Conservation (phyloP, 2,329 filamentous ascomycete genomes). For the Cadophora malorum region DNA sequence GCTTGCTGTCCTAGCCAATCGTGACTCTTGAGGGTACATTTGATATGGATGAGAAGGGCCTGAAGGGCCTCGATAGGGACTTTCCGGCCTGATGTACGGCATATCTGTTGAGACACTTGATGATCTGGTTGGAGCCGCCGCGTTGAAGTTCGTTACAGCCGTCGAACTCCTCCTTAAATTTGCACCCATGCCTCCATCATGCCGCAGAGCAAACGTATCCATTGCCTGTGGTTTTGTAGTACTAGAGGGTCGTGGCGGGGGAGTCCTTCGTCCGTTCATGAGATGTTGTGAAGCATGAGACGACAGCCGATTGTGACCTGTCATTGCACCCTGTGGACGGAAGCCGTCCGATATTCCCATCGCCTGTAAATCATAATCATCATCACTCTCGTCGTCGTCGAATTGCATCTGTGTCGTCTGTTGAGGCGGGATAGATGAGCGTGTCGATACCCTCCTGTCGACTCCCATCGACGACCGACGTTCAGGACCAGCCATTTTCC, state of each 20-base stretch:
- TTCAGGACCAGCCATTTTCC: conserved; percentile 31
- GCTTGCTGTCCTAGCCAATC: conserved; percentile 60
- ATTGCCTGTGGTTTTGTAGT: conserved; percentile 59
- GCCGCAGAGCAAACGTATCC: conserved; percentile 58
- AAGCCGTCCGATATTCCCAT: conserved; percentile 61
- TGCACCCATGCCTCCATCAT: conserved; percentile 55
- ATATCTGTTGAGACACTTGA: conserved; percentile 42
- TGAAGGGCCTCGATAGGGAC: conserved; percentile 63
- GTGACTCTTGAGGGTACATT: conserved; percentile 82
- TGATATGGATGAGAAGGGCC: conserved; percentile 84
- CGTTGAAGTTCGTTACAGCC: conserved; percentile 28
- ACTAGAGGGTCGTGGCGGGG: conserved; percentile 57
- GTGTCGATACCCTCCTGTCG: conserved; percentile 53
- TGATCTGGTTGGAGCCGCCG: conserved; percentile 34
- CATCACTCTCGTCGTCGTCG: conserved; percentile 51
- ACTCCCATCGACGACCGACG: conserved; percentile 43
- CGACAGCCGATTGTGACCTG: conserved; percentile 34
- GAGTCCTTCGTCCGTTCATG: conserved; percentile 38
- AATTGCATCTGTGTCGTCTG: conserved; percentile 28
- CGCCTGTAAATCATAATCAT: conserved; percentile 56
- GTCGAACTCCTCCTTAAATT: conserved; percentile 33
- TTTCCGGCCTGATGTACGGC: conserved; percentile 49
- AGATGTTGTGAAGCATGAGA: conserved; percentile 35
- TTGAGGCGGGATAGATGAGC: conserved; percentile 45
- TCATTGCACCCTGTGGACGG: conserved; percentile 46